phyloP scores from a whole-genome alignment of 805 yeast species.

The Sungouiozyma ichnusensis region DNA sequence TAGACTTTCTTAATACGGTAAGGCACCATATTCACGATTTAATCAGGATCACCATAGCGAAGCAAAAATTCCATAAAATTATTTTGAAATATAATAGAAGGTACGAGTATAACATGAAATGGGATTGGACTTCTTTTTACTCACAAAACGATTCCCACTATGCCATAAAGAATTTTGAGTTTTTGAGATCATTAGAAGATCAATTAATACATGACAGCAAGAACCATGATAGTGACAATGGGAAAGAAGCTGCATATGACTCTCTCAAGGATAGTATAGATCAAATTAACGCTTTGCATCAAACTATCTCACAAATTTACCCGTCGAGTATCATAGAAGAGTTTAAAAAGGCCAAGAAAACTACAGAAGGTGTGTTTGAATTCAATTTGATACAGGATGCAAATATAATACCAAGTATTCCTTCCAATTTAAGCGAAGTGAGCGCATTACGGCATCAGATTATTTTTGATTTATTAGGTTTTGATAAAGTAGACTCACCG shows the following conservation, averaged over 20 bases:
- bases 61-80: constrained; percentile 5
- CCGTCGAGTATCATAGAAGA: constrained; percentile 6
- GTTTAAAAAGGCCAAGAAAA: constrained; percentile 1
- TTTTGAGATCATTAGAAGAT: not conserved
- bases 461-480: constrained; percentile 12
- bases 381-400: constrained; percentile 17
- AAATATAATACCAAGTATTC: constrained; percentile 7
- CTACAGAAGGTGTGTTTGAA: constrained; percentile 1
- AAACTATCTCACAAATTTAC: constrained; percentile 4
- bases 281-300: constrained; percentile 1
- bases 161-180: not conserved
- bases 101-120: constrained; percentile 3
- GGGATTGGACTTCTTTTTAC: constrained; percentile 5
- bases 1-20: constrained; percentile 7
- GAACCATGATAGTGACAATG: not conserved
- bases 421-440: constrained; percentile 16
- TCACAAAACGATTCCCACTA: not conserved
- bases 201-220: not conserved
- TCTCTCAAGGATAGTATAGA: constrained; percentile 4
- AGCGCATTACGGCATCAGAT: constrained; percentile 19
- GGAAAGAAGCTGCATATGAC: too few species aligned
- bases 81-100: constrained; percentile 8
- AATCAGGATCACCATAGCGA: not conserved
- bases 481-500: constrained; percentile 11
- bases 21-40: constrained; percentile 1